Evolutionary conservation across 306 rosid species (phyloP).

Genomic region (Parietaria judaica): DNA sequence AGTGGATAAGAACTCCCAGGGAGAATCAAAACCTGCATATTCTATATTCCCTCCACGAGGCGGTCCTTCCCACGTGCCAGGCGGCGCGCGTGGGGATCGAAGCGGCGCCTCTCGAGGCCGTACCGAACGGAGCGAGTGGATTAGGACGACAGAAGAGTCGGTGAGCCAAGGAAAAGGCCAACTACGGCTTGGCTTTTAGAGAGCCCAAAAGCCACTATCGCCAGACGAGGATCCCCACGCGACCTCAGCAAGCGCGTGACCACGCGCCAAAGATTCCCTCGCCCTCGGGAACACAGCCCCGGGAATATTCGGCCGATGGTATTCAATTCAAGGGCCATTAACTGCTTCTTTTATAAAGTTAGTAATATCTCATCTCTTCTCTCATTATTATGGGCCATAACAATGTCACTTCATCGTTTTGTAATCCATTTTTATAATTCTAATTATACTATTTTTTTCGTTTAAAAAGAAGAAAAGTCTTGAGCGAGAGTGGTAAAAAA

Average conservation of each 20-base stretch:
- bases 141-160: not conserved
- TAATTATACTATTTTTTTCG: too few species aligned
- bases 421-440: too few species aligned
- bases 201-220: slow-evolving; percentile 17
- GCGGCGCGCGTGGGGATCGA: not conserved
- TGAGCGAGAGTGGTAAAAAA: not conserved
- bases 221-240: not conserved
- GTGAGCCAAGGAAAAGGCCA: not conserved
- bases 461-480: too few species aligned
- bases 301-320: slow-evolving; percentile 20
- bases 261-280: slow-evolving; percentile 4
- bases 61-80: not conserved
- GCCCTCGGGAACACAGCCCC: not conserved
- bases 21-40: slow-evolving; percentile 17
- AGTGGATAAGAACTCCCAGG: not conserved
- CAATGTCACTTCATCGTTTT: not conserved
- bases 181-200: slow-evolving; percentile 7
- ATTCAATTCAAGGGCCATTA: too few species aligned
- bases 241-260: slow-evolving; percentile 1
- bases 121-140: not conserved
- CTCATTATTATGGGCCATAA: too few species aligned
- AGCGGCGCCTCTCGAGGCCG: not conserved
- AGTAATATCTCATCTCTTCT: too few species aligned
- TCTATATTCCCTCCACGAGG: not conserved
- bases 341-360: too few species aligned